Base-by-base conservation (phyloP, 2,329 filamentous ascomycete species). In the Hypoxylon rubiginosum region DNA sequence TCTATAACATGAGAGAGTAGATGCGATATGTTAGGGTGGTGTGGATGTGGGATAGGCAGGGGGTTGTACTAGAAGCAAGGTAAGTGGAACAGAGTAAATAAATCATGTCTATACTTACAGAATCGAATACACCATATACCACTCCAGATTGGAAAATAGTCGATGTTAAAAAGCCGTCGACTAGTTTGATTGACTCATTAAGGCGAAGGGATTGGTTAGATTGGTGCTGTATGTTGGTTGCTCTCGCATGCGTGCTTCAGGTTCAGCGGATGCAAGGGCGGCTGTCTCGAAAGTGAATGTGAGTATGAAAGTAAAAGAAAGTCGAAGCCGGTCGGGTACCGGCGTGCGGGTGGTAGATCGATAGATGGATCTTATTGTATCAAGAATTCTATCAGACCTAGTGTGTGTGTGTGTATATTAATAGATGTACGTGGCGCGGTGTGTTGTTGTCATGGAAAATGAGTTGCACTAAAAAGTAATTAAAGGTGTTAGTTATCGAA, bases 171-270 rank as follows among this genome's bases (percentile, higher is more conserved):
- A 49, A 19, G 41, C 53, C 13, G 58, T 50, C 32, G 32, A 51
- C 28, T 52, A 56, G 28, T 36, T 62, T 58, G 36, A 56, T 62
- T 45, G 54, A 55, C 50, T 66, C 63, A 66, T 66, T 24, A 39
- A 48, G 15, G 53, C 55, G 41, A 24, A 54, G 17, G 17, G 43
- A 54, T 51, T 43, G 39, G 39, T 19, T 43, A 17, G 4, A 43
- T 9, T 43, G 17, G 11, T 17, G 46, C 13, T 32, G 24, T 26
- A 13, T 4, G 46, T 49, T 49, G 21, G 46, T 28, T 26, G 19
- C 15, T 49, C 24, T 28, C 11, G 24, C 24, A 28, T 17, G 43
- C 21, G 21, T 28, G 46, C 46, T 17, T 26, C 7, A n/a, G 46
- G 4, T 19, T 17, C 4, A 8, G 15, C 13, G 21, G 46, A 49